A percentile compares a stretch with the other conserved stretches of the same genome.
These are phyloP conservation scores for Sextonia rubra DNA, from an alignment of 164 flowering plant genomes.

Conservation along the genomic window DNA sequence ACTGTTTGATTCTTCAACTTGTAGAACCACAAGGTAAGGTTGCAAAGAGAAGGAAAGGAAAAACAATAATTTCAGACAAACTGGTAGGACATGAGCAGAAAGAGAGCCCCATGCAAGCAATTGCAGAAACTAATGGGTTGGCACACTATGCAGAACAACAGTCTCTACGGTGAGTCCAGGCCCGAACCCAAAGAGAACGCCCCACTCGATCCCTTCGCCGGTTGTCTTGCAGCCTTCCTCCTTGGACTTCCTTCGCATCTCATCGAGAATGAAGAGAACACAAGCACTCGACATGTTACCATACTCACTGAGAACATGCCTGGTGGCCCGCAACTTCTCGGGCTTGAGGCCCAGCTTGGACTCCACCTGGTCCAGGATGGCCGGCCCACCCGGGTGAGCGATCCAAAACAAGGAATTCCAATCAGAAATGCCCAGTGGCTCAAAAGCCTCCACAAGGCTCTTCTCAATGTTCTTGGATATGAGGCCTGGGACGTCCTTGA, in stretches of 20 bases:
- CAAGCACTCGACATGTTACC: constrained; percentile 28
- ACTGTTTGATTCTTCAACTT: not conserved
- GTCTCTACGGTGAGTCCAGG: constrained; percentile 29
- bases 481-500: constrained; percentile 40
- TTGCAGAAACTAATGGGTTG: not conserved
- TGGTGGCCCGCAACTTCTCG: constrained; percentile 34
- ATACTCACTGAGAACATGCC: constrained; percentile 33
- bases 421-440: constrained; percentile 41
- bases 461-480: constrained; percentile 44
- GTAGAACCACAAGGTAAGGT: not conserved
- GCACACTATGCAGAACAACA: constrained; percentile 18
- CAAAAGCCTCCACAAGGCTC: constrained; percentile 35
- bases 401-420: constrained; percentile 47
- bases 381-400: constrained; percentile 45
- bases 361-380: constrained; percentile 45
- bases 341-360: constrained; percentile 25
- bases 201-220: constrained; percentile 28
- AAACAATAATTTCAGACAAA: not conserved
- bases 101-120: not conserved
- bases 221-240: constrained; percentile 15
- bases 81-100: not conserved
- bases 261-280: constrained; percentile 23
- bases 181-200: constrained; percentile 26
- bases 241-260: constrained; percentile 22
- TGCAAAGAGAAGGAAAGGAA: not conserved